Evolutionary conservation across 176 grass and related monocot species (phyloP).

Genomic region (Cenchrus purpureus): DNA sequence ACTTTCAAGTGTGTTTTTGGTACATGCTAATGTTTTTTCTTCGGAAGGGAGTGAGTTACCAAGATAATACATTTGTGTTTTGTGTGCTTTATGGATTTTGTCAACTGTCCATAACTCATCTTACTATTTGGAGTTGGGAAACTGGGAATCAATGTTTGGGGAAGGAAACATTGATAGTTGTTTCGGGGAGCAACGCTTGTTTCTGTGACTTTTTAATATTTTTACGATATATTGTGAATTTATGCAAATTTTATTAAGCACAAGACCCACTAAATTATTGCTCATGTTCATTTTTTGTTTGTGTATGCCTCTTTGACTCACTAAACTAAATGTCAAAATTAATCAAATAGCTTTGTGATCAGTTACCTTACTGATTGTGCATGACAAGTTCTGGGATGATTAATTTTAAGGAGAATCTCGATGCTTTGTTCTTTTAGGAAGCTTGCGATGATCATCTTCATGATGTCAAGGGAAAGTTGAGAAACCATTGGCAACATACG

Average conservation of each 20-base stretch:
- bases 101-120: not conserved
- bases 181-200: not conserved
- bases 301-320: conserved; percentile 2
- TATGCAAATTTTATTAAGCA: not conserved
- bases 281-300: conserved; percentile 12
- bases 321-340: conserved; percentile 10
- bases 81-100: not conserved
- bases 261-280: not conserved
- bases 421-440: conserved; percentile 48
- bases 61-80: not conserved
- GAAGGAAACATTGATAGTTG: not conserved
- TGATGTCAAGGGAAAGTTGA: conserved; percentile 61
- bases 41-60: not conserved
- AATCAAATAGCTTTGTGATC: not conserved
- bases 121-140: not conserved
- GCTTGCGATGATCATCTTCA: conserved; percentile 35
- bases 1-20: not conserved
- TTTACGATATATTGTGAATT: conserved; percentile 2
- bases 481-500: conserved; percentile 59
- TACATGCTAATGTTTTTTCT: not conserved
- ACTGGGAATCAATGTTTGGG: not conserved
- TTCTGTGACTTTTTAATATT: conserved; percentile 12
- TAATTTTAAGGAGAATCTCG: conserved; percentile 4
- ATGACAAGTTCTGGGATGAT: not conserved
- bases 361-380: conserved; percentile 12